Evolutionary conservation across 345 rosid genomes (phyloP).

Genomic region (Microthlaspi erraticum): DNA sequence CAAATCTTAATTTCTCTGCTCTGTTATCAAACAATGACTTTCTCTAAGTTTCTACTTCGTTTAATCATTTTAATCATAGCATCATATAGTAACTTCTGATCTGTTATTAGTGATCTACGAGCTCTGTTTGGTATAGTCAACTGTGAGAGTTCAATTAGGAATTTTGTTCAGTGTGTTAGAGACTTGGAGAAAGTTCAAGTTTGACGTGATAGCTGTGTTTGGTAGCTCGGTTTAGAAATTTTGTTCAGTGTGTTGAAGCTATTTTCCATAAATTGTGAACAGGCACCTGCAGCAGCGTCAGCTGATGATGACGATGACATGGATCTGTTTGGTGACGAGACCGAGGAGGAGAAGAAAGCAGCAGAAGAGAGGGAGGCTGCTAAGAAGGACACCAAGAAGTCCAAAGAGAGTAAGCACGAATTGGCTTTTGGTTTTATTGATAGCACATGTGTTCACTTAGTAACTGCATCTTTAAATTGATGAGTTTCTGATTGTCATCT

Average conservation of each 20-base stretch:
- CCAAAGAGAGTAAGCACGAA: conserved; percentile 62
- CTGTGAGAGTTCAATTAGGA: too few relatives aligned
- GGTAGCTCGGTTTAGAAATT: too few relatives aligned
- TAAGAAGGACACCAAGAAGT: conserved; percentile 74
- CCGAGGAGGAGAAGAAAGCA: conserved; percentile 94
- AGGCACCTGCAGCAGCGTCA: conserved; percentile 54
- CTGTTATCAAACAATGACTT: background rate
- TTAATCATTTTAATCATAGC: too few relatives aligned
- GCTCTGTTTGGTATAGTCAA: conserved; percentile 2
- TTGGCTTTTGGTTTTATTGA: background rate
- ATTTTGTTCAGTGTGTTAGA: too few relatives aligned
- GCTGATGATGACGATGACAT: conserved; percentile 80
- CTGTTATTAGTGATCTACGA: background rate
- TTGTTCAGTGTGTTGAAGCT: background rate
- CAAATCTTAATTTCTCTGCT: background rate
- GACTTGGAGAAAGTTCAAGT: too few relatives aligned
- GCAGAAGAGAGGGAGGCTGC: conserved; percentile 88
- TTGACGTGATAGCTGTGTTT: conserved; percentile 12
- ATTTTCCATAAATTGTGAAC: conserved; percentile 20
- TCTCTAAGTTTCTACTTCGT: background rate
- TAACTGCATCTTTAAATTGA: too few relatives aligned
- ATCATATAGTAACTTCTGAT: background rate
- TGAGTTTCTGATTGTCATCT: background rate
- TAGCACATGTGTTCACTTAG: background rate
- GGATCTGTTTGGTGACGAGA: conserved; percentile 97